Conservation (phyloP, 208 protist genomes). For the Strigomonas culicis region DNA sequence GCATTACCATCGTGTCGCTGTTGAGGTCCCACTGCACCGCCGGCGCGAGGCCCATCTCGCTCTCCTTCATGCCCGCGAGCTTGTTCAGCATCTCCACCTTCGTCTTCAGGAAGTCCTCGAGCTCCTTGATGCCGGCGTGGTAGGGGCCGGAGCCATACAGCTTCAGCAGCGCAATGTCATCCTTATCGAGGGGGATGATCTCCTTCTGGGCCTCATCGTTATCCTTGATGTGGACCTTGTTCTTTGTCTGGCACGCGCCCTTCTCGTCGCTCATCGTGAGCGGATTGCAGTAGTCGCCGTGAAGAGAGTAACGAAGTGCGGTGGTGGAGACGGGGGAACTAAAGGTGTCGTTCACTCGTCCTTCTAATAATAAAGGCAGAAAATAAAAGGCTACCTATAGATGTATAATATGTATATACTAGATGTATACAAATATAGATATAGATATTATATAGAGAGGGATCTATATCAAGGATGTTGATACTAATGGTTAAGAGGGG, state of each 20-base stretch:
- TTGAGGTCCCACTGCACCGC: constrained; percentile 99
- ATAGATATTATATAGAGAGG: no score
- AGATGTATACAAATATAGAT: no score
- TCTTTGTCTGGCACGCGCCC: constrained; percentile 81
- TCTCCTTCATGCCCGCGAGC: constrained; percentile 97
- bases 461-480: no score
- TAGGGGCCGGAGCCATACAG: constrained; percentile 97
- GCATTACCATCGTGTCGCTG: constrained; percentile 96
- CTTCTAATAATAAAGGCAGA: constrained; percentile 11
- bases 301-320: constrained; percentile 8
- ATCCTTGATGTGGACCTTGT: constrained; percentile 65
- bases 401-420: background rate
- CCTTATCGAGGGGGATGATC: constrained; percentile 96
- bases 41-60: constrained; percentile 98
- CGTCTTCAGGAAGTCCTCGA: constrained; percentile 97
- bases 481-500: no score
- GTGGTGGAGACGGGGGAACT: background rate
- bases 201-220: constrained; percentile 85
- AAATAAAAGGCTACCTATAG: constrained; percentile 18
- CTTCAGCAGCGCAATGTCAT: constrained; percentile 99
- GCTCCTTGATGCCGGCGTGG: constrained; percentile 94
- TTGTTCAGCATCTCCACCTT: constrained; percentile 96
- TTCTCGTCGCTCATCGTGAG: constrained; percentile 78
- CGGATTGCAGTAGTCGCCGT: background rate
- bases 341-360: background rate